phyloP scores from a whole-genome alignment of 2,329 filamentous ascomycete species.

The Aspergillus aculeatinus region DNA sequence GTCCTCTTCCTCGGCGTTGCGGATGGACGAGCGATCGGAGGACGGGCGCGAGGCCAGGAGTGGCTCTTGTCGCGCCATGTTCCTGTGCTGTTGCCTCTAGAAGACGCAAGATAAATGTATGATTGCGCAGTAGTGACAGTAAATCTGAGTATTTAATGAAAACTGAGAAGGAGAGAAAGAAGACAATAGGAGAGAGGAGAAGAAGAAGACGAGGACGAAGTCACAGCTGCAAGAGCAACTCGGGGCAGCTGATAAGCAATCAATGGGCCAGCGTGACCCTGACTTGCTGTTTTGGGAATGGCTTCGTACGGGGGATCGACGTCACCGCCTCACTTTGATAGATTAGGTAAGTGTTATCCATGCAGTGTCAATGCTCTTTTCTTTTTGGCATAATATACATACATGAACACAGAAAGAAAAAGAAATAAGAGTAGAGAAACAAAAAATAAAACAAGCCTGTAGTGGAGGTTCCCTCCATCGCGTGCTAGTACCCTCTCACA shows the following conservation, averaged over 20 bases:
- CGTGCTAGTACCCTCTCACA: too few species aligned
- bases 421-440: too few species aligned
- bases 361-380: background rate
- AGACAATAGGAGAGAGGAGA: background rate
- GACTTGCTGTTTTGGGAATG: slow-evolving; percentile 9
- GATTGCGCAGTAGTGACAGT: background rate
- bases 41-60: slow-evolving; percentile 56
- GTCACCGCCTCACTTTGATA: background rate
- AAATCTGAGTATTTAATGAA: background rate
- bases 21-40: slow-evolving; percentile 57
- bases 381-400: background rate
- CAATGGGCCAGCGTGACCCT: background rate
- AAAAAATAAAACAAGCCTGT: background rate
- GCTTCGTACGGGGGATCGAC: slow-evolving; percentile 29
- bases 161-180: background rate
- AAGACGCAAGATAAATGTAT: background rate
- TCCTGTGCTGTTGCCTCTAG: background rate
- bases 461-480: background rate
- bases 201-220: background rate
- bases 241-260: background rate
- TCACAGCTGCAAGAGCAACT: background rate
- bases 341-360: background rate
- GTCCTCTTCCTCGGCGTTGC: slow-evolving; percentile 61
- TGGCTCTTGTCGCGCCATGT: slow-evolving; percentile 49
- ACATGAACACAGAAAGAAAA: too few species aligned